phyloP scores from a whole-genome alignment of 2,329 filamentous ascomycete genomes.

The Zalaria sp. region DNA sequence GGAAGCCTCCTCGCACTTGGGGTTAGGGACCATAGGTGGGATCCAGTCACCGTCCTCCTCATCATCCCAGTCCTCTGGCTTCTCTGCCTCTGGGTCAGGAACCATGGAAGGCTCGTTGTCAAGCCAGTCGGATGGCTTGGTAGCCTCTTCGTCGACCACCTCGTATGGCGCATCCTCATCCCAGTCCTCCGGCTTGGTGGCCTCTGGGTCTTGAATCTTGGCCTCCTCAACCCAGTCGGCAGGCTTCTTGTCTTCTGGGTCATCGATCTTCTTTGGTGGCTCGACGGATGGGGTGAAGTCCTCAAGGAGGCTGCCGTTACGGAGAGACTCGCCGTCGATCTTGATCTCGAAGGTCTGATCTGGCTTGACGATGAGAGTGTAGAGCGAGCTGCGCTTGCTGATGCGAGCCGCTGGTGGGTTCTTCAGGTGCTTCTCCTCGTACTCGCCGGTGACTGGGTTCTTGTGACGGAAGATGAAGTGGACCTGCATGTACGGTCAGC shows the following conservation, averaged over 20 bases:
- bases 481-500: not conserved
- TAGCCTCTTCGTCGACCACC: slow-evolving; percentile 85
- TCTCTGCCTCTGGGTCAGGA: slow-evolving; percentile 85
- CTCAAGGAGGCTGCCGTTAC: slow-evolving; percentile 83
- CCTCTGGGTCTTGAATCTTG: slow-evolving; percentile 81
- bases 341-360: slow-evolving; percentile 92
- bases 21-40: slow-evolving; percentile 79
- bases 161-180: slow-evolving; percentile 96
- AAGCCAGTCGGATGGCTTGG: slow-evolving; percentile 90
- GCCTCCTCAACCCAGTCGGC: slow-evolving; percentile 91
- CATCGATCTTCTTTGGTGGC: slow-evolving; percentile 87
- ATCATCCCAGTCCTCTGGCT: slow-evolving; percentile 99
- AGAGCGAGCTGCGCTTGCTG: slow-evolving; percentile 83
- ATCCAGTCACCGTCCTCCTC: slow-evolving; percentile 99
- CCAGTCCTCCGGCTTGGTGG: slow-evolving; percentile 96
- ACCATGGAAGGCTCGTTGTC: slow-evolving; percentile 72
- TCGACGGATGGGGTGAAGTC: slow-evolving; percentile 92
- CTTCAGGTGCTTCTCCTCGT: slow-evolving; percentile 97
- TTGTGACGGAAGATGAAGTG: slow-evolving; percentile 99
- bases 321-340: slow-evolving; percentile 78
- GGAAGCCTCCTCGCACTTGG: slow-evolving; percentile 85
- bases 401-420: slow-evolving; percentile 74
- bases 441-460: slow-evolving; percentile 99
- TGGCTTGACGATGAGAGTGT: slow-evolving; percentile 90
- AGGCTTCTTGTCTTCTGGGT: slow-evolving; percentile 85